Evolutionary conservation across 306 rosid species (phyloP).

Genomic region (Medicago lupulina): DNA sequence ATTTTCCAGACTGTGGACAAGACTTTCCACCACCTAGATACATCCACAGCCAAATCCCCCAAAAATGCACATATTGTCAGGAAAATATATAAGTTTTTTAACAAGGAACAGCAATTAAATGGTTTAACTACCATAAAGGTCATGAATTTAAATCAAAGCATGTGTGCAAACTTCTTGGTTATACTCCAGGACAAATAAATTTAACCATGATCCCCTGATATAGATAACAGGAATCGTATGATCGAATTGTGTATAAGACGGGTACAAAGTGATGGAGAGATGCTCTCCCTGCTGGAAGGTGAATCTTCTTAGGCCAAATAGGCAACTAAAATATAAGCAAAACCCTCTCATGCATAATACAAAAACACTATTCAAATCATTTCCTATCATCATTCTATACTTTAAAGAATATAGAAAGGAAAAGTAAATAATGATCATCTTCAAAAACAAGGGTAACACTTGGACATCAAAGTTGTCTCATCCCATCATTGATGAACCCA

Average conservation of each 20-base stretch:
- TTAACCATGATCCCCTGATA: constrained; percentile 17
- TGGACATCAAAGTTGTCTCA: constrained; percentile 13
- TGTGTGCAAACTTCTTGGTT: constrained; percentile 21
- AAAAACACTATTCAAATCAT: neutral
- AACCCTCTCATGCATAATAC: neutral
- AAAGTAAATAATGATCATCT: neutral
- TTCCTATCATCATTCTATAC: constrained; percentile 20
- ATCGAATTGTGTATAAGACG: constrained; percentile 3
- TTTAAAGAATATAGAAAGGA: constrained; percentile 17
- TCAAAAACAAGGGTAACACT: neutral
- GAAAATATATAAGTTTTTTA: constrained; percentile 23
- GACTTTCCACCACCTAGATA: constrained; percentile 78
- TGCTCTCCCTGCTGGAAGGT: neutral
- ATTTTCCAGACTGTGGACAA: constrained; percentile 69
- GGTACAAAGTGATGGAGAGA: constrained; percentile 19
- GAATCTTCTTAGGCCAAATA: constrained; percentile 1
- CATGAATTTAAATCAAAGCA: constrained; percentile 6
- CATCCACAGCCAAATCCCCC: constrained; percentile 37
- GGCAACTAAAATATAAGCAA: neutral
- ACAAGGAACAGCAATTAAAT: constrained; percentile 7
- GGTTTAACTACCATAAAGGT: constrained; percentile 24
- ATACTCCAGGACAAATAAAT: constrained; percentile 23
- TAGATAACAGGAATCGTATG: neutral
- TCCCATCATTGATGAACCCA: neutral
- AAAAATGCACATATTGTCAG: constrained; percentile 26